These are phyloP conservation scores for Friedmanniomyces simplex DNA, from an alignment of 495 filamentous ascomycete genomes.

Conservation along the genomic window DNA sequence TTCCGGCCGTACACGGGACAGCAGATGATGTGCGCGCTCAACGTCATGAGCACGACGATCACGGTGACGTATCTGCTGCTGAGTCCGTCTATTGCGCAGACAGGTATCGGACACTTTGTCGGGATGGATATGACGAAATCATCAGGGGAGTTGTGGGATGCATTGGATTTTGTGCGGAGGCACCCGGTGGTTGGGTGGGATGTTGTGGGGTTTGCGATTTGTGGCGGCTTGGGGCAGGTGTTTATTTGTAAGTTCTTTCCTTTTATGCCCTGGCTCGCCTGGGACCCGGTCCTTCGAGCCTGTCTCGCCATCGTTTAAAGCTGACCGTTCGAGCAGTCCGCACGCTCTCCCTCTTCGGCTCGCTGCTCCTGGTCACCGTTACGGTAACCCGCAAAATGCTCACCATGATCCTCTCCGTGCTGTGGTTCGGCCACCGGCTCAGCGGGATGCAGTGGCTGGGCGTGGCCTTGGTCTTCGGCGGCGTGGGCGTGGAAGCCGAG, in stretches of 20 bases:
- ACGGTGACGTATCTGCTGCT: slow-evolving; percentile 66
- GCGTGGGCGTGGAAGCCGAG: slow-evolving; percentile 79
- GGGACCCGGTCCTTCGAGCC: no score
- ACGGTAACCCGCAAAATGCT: slow-evolving; percentile 98
- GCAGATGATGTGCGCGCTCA: slow-evolving; percentile 99
- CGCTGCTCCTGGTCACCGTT: slow-evolving; percentile 84
- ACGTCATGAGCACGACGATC: slow-evolving; percentile 65
- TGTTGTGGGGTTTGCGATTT: slow-evolving; percentile 82
- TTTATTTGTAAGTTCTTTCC: slow-evolving; percentile 64
- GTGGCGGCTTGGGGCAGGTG: slow-evolving; percentile 85
- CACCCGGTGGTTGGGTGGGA: slow-evolving; percentile 74
- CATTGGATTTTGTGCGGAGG: slow-evolving; percentile 65
- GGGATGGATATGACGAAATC: slow-evolving; percentile 51
- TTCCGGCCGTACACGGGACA: slow-evolving; percentile 74
- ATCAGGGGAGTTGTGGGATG: slow-evolving; percentile 61
- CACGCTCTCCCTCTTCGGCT: slow-evolving; percentile 83
- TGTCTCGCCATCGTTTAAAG: neutral
- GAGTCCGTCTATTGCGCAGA: slow-evolving; percentile 63
- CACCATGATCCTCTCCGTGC: slow-evolving; percentile 91
- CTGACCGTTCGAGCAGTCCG: slow-evolving; percentile 47
- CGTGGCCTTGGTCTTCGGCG: slow-evolving; percentile 85
- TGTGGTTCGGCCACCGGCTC: slow-evolving; percentile 86
- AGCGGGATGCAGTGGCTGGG: slow-evolving; percentile 83
- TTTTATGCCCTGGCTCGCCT: no score
- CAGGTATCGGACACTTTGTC: slow-evolving; percentile 53